Percentiles rank a stretch among this genome's conserved stretches.
phyloP scores from a whole-genome alignment of 2,329 filamentous ascomycete genomes.

The Hypoxylon sp. region DNA sequence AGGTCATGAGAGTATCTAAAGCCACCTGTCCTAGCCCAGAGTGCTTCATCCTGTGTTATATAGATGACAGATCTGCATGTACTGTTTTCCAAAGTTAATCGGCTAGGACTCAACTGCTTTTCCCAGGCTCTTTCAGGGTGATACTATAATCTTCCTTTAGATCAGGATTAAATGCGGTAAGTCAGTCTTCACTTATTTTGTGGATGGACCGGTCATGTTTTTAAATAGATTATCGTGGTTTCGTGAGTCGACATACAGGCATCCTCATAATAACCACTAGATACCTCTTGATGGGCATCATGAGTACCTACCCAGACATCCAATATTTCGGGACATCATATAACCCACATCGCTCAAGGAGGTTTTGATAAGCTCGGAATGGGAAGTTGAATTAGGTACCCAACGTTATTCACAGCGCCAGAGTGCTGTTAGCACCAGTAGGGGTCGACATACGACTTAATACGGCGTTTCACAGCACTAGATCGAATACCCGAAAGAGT shows the following conservation, averaged over 20 bases:
- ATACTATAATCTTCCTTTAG: neutral
- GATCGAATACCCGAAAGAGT: neutral
- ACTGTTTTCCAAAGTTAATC: conserved; percentile 1
- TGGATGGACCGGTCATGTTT: neutral
- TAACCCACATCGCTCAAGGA: too few relatives aligned
- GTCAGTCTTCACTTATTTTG: neutral
- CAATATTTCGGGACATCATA: too few relatives aligned
- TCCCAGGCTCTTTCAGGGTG: neutral
- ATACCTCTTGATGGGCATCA: neutral
- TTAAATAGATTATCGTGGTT: neutral
- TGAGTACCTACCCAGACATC: neutral
- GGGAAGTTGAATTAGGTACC: too few relatives aligned
- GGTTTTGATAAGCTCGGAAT: too few relatives aligned
- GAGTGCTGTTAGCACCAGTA: too few relatives aligned
- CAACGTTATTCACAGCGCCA: too few relatives aligned
- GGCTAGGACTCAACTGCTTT: conserved; percentile 1
- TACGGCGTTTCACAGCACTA: neutral
- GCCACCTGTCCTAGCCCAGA: neutral
- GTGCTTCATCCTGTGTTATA: conserved; percentile 7
- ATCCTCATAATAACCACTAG: neutral
- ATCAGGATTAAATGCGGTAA: neutral
- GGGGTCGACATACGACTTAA: neutral
- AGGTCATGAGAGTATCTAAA: conserved; percentile 8
- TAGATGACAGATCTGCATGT: conserved; percentile 13
- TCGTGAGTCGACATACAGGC: neutral